Evolutionary conservation across 768 basidiomycete genomes (phyloP), one percentile per base, ranked within the genome.

Genomic region (Tylopilus subfusipes): DNA sequence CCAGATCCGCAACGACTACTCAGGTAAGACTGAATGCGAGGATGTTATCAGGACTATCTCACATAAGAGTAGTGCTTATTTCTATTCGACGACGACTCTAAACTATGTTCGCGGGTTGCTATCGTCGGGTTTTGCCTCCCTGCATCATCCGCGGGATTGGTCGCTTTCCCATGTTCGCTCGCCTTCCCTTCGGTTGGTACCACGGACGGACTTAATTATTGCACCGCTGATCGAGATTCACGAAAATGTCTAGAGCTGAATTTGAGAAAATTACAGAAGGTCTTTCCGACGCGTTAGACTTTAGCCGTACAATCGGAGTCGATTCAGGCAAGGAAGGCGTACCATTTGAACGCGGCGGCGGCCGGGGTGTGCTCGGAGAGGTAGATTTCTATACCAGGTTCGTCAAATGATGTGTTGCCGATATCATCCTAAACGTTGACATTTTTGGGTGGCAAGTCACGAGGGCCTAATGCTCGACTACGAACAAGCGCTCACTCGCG

Each of bases 371-470:
- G 13, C 76, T 94, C 21, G 90, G 90, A 24, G 93, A 92, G 64
- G 93, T 95, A 0, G 95, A 98, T 67, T 86, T 98, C 60, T 98
- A 92, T 74, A 94, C 92, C 4, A 93, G 90, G 93, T 84, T 54
- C 30, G 77, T 59, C 42, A 3, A 45, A 34, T 24, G 6, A 7
- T 39, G 9, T 33, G n/a, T 16, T 9, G 5, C 25, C 8, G 25
- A 47, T 19, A 21, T 18, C n/a, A 10, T 36, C 16, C 13, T 39
- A 21, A 3, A 31, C 44, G 14, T 14, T 54, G 39, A 55, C 48
- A 14, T 27, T 47, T 52, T 47, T 19, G 39, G 52, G 21, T 16
- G 36, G 36, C 33, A 46, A 93, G 90, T 68, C 95, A 97, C 64
- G 94, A 97, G 73, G 96, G 95, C 21, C 76, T 96, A 47, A 86